These are phyloP conservation scores for Pascua sp. DNA, from an alignment of 1,284 basidiomycete species.

Conservation along the genomic window DNA sequence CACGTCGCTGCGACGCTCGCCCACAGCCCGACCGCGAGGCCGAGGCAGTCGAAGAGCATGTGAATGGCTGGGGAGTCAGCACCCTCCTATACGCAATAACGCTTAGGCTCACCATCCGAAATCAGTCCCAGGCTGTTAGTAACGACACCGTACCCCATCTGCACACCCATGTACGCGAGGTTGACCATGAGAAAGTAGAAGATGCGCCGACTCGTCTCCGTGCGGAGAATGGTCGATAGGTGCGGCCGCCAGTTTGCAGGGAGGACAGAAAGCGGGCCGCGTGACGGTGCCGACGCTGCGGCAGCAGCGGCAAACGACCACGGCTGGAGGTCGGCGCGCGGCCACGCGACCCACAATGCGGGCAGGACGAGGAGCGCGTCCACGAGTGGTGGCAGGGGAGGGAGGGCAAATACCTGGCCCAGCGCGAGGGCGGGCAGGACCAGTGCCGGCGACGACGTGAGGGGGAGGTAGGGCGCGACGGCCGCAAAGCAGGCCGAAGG, in stretches of 20 bases:
- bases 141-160: constrained; percentile 94
- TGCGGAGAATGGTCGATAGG: constrained; percentile 81
- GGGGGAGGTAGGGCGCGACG: constrained; percentile 27
- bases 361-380: constrained; percentile 28
- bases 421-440: constrained; percentile 22
- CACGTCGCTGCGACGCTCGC: constrained; percentile 98
- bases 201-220: constrained; percentile 88
- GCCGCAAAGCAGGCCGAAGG: constrained; percentile 11
- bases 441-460: constrained; percentile 6
- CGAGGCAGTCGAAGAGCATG: constrained; percentile 99
- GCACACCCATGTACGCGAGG: constrained; percentile 90
- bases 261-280: constrained; percentile 14
- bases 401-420: constrained; percentile 38
- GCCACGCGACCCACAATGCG: constrained; percentile 11
- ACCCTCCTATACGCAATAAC: neutral
- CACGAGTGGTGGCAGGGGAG: constrained; percentile 23
- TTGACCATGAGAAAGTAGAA: constrained; percentile 96
- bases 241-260: constrained; percentile 58
- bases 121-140: constrained; percentile 96
- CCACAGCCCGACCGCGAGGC: constrained; percentile 90
- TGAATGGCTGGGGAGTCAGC: constrained; percentile 71
- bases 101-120: constrained; percentile 81
- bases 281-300: neutral
- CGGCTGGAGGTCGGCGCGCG: neutral
- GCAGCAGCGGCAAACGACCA: neutral